These are phyloP conservation scores for Candida schatavii DNA, from an alignment of 805 yeast genomes.

Conservation along the genomic window DNA sequence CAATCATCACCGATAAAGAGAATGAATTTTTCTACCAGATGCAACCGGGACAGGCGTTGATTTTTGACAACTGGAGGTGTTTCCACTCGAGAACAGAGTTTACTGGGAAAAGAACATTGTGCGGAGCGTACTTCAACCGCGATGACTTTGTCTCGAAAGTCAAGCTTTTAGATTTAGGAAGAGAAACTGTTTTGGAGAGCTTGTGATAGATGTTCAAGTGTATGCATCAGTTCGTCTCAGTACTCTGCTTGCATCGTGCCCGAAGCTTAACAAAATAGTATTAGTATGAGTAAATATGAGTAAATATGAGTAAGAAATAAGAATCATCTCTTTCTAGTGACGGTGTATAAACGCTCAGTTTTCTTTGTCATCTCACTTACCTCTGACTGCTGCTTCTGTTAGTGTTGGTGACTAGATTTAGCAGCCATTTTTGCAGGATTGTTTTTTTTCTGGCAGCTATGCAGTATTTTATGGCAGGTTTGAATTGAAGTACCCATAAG, in stretches of 20 bases:
- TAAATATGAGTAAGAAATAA: too few species aligned
- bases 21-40: conserved; percentile 55
- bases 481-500: too few species aligned
- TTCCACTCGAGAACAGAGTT: conserved; percentile 67
- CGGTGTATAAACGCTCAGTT: too few species aligned
- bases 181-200: conserved; percentile 41
- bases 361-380: too few species aligned
- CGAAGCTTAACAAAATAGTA: too few species aligned
- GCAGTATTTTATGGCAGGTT: background rate
- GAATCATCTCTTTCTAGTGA: too few species aligned
- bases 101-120: conserved; percentile 65
- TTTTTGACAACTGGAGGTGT: conserved; percentile 73
- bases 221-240: too few species aligned
- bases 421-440: background rate
- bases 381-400: too few species aligned
- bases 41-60: conserved; percentile 62
- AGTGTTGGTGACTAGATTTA: too few species aligned
- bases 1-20: conserved; percentile 45
- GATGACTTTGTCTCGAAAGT: conserved; percentile 56
- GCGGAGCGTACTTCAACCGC: conserved; percentile 68
- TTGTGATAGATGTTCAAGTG: too few species aligned
- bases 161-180: conserved; percentile 46
- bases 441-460: background rate
- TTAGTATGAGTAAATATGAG: too few species aligned
- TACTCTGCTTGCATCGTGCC: too few species aligned